These are phyloP conservation scores for Mortierella sp. DNA, from an alignment of 371 early-diverging fungal species.

Conservation along the genomic window DNA sequence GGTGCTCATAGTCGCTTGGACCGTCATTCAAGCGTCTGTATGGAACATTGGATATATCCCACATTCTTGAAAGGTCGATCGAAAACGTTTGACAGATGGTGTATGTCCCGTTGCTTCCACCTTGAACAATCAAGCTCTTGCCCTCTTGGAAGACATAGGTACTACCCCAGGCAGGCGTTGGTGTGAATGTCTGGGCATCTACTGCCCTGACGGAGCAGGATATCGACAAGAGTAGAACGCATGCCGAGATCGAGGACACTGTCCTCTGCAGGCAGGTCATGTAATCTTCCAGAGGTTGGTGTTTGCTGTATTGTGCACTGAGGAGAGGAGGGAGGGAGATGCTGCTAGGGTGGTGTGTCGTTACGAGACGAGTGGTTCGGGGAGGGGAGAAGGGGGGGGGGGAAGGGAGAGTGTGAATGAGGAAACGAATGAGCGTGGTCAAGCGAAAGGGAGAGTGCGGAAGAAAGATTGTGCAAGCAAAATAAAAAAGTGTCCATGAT, in stretches of 20 bases:
- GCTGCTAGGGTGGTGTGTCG: too few relatives aligned
- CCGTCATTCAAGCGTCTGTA: constrained; percentile 12
- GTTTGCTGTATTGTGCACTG: too few relatives aligned
- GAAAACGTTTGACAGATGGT: constrained; percentile 21
- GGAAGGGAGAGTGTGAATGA: neutral
- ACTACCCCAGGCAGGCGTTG: constrained; percentile 18
- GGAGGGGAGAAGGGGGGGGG: neutral
- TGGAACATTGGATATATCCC: constrained; percentile 20
- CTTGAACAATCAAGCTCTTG: constrained; percentile 9
- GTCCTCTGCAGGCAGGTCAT: too few relatives aligned
- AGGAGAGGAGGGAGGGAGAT: too few relatives aligned
- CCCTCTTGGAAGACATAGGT: constrained; percentile 16
- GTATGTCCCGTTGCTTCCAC: constrained; percentile 8
- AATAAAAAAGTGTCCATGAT: too few relatives aligned
- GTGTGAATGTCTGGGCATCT: constrained; percentile 6
- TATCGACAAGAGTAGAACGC: neutral
- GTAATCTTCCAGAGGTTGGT: too few relatives aligned
- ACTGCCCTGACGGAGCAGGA: neutral
- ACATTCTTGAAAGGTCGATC: constrained; percentile 30
- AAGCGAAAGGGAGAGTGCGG: neutral
- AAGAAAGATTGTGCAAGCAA: neutral
- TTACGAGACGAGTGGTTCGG: too few relatives aligned
- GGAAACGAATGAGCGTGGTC: neutral
- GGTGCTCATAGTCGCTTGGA: constrained; percentile 17
- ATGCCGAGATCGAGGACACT: neutral